Conservation (phyloP, 2,329 filamentous ascomycete genomes). For the Cordyceps sp. region DNA sequence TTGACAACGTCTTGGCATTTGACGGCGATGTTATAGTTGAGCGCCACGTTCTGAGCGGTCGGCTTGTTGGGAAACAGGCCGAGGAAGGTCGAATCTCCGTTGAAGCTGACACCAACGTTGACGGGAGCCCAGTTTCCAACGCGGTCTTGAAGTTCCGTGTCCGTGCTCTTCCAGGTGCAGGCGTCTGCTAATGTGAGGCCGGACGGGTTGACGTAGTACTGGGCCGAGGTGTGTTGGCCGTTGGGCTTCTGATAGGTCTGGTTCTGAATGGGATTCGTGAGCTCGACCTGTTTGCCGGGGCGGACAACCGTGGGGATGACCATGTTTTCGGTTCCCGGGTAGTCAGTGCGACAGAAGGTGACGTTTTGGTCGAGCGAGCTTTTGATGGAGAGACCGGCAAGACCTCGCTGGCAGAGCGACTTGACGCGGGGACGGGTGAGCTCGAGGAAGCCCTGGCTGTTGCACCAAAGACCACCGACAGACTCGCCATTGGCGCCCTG, state of each 20-base stretch:
- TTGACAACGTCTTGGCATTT: conserved; percentile 39
- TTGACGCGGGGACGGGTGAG: conserved; percentile 52
- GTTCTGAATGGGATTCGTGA: conserved; percentile 60
- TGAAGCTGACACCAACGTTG: conserved; percentile 65
- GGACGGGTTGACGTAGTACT: conserved; percentile 91
- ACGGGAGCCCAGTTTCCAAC: conserved; percentile 85
- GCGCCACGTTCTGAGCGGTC: conserved; percentile 43
- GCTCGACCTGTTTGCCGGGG: conserved; percentile 38
- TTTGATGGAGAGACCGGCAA: conserved; percentile 51
- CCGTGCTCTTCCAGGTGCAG: conserved; percentile 54
- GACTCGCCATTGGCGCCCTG: conserved; percentile 75
- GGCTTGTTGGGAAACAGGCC: conserved; percentile 75
- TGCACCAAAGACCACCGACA: conserved; percentile 75
- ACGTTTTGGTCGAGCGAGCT: conserved; percentile 56
- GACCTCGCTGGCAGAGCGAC: conserved; percentile 60
- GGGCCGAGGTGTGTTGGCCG: conserved; percentile 63
- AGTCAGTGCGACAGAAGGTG: conserved; percentile 85
- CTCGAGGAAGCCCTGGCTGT: conserved; percentile 52
- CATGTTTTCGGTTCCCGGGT: conserved; percentile 83
- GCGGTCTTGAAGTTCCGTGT: conserved; percentile 24
- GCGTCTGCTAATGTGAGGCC: conserved; percentile 49
- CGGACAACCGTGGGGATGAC: conserved; percentile 55
- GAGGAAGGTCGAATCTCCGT: conserved; percentile 52
- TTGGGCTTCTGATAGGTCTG: conserved; percentile 69
- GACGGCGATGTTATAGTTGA: conserved; percentile 70